phyloP scores from a whole-genome alignment of 2,329 filamentous ascomycete genomes.

The Cladosporium sp. region DNA sequence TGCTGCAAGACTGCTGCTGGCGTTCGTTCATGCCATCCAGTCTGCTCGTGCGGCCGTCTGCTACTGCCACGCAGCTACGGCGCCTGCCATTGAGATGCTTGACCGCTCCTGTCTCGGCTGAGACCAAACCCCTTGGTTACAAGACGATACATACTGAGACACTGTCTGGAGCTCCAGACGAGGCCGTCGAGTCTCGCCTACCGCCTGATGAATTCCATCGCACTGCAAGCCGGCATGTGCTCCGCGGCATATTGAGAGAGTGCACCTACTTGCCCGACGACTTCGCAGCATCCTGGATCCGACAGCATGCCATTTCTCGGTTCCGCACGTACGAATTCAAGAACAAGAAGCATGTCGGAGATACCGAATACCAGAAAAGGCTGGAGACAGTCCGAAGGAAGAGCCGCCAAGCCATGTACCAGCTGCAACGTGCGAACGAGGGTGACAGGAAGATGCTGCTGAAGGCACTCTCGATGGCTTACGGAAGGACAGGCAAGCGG shows the following conservation, averaged over 20 bases:
- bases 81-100: not conserved
- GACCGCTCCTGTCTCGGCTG: not conserved
- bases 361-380: conserved; percentile 15
- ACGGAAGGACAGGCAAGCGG: conserved; percentile 54
- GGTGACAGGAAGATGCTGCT: conserved; percentile 50
- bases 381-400: conserved; percentile 23
- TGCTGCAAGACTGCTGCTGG: not conserved
- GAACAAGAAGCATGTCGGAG: conserved; percentile 17
- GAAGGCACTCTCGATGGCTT: conserved; percentile 51
- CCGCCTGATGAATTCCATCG: conserved; percentile 3
- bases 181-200: not conserved
- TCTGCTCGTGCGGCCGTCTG: not conserved
- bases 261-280: conserved; percentile 58
- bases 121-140: not conserved
- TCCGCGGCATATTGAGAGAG: conserved; percentile 56
- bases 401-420: conserved; percentile 41
- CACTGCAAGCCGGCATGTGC: conserved; percentile 38
- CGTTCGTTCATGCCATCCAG: not conserved
- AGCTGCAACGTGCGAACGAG: conserved; percentile 51
- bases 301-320: conserved; percentile 43
- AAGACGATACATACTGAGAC: not conserved
- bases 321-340: conserved; percentile 37
- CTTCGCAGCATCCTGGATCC: conserved; percentile 48
- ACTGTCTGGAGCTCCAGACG: not conserved
- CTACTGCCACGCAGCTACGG: not conserved